Conservation (phyloP, 306 rosid species). For the Medicago lupulina region DNA sequence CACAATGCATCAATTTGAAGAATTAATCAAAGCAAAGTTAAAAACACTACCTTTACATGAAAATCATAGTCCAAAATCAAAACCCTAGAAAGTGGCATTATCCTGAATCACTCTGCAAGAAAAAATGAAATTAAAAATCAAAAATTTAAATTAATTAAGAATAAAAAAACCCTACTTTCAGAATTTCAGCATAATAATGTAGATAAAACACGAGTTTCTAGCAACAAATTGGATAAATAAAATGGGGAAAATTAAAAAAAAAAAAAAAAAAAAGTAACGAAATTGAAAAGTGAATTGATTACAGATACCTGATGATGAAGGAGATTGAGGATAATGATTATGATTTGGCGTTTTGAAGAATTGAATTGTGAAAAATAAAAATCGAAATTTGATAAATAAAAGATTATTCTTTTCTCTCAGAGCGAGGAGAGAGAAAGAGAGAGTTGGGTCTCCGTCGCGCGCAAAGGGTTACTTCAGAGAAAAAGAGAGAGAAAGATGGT, state of each 20-base stretch:
- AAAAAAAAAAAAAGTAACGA: neutral
- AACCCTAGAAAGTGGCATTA: constrained; percentile 72
- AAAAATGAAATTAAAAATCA: constrained; percentile 8
- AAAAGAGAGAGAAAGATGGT: constrained; percentile 44
- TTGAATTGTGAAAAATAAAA: neutral
- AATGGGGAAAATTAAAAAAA: constrained; percentile 12
- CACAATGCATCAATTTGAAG: constrained; percentile 52
- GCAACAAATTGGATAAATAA: constrained; percentile 17
- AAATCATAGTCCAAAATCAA: constrained; percentile 46
- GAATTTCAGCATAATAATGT: constrained; percentile 53
- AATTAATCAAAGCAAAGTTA: constrained; percentile 32
- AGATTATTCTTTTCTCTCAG: constrained; percentile 39
- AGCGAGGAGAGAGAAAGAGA: constrained; percentile 43
- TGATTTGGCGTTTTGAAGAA: constrained; percentile 23
- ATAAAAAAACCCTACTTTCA: constrained; percentile 53
- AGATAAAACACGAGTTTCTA: constrained; percentile 34
- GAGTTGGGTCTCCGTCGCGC: constrained; percentile 58
- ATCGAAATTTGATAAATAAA: neutral
- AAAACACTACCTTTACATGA: constrained; percentile 40
- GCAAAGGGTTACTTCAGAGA: constrained; percentile 41
- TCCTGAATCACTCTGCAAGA: constrained; percentile 55
- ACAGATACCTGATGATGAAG: constrained; percentile 48
- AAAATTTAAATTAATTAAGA: neutral
- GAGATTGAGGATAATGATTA: constrained; percentile 36
- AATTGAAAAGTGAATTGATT: constrained; percentile 47